A percentile compares a stretch with the other conserved stretches of the same genome.
These are phyloP conservation scores for Fraxinus pennsylvanica DNA, from an alignment of 257 asterid species.

Conservation along the genomic window DNA sequence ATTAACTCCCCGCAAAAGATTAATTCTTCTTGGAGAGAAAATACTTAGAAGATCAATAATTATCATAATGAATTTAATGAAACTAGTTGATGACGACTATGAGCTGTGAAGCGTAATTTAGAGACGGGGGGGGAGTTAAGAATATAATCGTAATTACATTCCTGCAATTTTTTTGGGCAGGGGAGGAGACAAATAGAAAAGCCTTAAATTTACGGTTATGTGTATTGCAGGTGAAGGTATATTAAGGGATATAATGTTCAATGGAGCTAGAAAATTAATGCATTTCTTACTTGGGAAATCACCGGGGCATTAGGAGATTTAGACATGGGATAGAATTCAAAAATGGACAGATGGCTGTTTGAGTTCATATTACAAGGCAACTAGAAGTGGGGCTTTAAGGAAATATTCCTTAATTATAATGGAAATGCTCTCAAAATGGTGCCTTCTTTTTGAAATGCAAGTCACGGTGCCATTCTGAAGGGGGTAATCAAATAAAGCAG, in stretches of 20 bases:
- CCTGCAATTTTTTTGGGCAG: not conserved
- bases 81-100: constrained; percentile 3
- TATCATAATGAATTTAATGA: constrained; percentile 2
- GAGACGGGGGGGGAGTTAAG: not conserved
- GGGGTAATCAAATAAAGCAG: not conserved
- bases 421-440: constrained; percentile 4
- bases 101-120: constrained; percentile 6
- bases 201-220: not conserved
- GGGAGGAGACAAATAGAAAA: constrained; percentile 1
- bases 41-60: constrained; percentile 6
- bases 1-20: not conserved
- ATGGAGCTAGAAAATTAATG: constrained; percentile 9
- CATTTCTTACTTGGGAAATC: not conserved
- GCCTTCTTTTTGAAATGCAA: not conserved
- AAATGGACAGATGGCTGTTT: not conserved
- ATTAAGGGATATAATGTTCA: not conserved
- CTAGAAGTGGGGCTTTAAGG: not conserved
- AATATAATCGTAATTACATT: constrained; percentile 10
- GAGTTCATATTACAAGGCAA: not conserved
- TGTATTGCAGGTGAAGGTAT: constrained; percentile 12
- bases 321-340: constrained; percentile 7
- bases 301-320: not conserved
- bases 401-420: not conserved
- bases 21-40: not conserved
- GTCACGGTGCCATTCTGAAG: not conserved